These are phyloP conservation scores for Huiozyma sinensis DNA, from an alignment of 805 yeast species.

Conservation along the genomic window DNA sequence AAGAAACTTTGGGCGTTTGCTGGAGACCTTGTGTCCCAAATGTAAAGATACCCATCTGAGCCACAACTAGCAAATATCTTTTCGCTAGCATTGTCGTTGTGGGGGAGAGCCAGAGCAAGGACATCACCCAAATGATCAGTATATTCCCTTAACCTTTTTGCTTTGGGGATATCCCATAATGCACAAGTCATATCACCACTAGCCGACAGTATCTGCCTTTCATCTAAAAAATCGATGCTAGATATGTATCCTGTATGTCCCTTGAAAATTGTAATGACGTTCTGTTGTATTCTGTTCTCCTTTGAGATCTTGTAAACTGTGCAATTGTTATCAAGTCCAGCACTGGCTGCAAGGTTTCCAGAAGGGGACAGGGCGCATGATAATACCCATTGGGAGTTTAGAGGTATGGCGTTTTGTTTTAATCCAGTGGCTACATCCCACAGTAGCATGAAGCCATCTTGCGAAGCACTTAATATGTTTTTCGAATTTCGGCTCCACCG, in stretches of 20 bases:
- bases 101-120: constrained; percentile 34
- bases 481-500: constrained; percentile 59
- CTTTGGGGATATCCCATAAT: constrained; percentile 68
- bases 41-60: constrained; percentile 54
- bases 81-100: constrained; percentile 10
- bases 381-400: constrained; percentile 73
- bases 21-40: constrained; percentile 55
- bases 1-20: constrained; percentile 40
- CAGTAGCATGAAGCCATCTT: constrained; percentile 73
- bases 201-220: constrained; percentile 49
- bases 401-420: constrained; percentile 57
- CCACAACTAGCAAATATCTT: constrained; percentile 49
- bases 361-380: constrained; percentile 64
- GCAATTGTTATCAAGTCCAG: constrained; percentile 73
- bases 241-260: constrained; percentile 81
- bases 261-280: constrained; percentile 46
- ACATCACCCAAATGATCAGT: constrained; percentile 68
- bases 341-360: constrained; percentile 60
- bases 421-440: constrained; percentile 74
- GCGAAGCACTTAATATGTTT: constrained; percentile 60
- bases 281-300: constrained; percentile 29
- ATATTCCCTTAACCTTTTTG: constrained; percentile 42
- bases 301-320: constrained; percentile 47
- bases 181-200: constrained; percentile 77
- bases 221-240: constrained; percentile 55